A percentile compares a stretch with the other conserved stretches of the same genome.
phyloP scores from a whole-genome alignment of 2,329 filamentous ascomycete species.

The Calonectria honghensis region DNA sequence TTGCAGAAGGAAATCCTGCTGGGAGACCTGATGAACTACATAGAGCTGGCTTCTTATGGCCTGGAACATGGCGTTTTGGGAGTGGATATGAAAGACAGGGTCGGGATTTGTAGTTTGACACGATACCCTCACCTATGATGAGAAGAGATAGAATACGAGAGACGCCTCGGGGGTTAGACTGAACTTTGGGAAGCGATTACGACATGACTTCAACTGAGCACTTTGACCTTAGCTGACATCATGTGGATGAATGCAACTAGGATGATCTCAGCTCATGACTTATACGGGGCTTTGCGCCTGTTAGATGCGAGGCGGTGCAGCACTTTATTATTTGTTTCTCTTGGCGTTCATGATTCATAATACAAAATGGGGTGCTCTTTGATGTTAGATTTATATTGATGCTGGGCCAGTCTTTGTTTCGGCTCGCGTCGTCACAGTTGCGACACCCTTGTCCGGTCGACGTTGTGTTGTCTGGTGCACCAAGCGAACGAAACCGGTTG shows the following conservation, averaged over 20 bases:
- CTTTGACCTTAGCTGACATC: conserved; percentile 6
- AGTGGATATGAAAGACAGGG: conserved; percentile 39
- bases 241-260: conserved; percentile 22
- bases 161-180: conserved; percentile 17
- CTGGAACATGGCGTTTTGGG: conserved; percentile 52
- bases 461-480: conserved; percentile 39
- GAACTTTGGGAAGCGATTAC: conserved; percentile 5
- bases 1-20: conserved; percentile 45
- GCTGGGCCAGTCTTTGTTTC: background rate
- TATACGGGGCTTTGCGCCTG: conserved; percentile 5
- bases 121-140: conserved; percentile 48
- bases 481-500: conserved; percentile 47
- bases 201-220: background rate
- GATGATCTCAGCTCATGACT: conserved; percentile 27
- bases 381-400: conserved; percentile 1
- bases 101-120: conserved; percentile 44
- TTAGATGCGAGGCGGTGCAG: background rate
- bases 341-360: background rate
- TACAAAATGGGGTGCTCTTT: background rate
- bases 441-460: conserved; percentile 33
- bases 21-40: conserved; percentile 30
- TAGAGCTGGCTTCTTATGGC: conserved; percentile 37
- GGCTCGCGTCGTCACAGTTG: background rate
- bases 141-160: conserved; percentile 42
- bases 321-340: background rate